A percentile compares a stretch with the other conserved stretches of the same genome.
Conservation (phyloP, 164 flowering plant species). For the Aristolochia californica region DNA sequence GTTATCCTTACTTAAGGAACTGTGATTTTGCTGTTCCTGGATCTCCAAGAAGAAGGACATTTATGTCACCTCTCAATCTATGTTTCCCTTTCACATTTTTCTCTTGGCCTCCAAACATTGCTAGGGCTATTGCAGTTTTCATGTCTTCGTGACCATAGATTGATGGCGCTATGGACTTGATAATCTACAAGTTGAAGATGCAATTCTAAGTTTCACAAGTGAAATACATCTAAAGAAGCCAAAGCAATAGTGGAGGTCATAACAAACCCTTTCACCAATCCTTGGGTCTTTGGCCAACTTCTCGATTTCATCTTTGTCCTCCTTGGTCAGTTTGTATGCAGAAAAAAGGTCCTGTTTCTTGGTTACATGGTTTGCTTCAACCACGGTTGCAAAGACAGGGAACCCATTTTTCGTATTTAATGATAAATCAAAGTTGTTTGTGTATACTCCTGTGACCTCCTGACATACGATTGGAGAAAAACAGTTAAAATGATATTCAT, state of each 20-base stretch:
- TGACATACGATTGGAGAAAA: slow-evolving; percentile 19
- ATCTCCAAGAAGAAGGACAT: slow-evolving; percentile 92
- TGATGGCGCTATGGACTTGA: slow-evolving; percentile 96
- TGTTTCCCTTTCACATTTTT: slow-evolving; percentile 95
- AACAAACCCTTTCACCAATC: slow-evolving; percentile 86
- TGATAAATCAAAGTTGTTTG: slow-evolving; percentile 91
- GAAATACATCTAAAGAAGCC: background rate
- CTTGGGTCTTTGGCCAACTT: slow-evolving; percentile 94
- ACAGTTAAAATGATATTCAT: slow-evolving; percentile 1
- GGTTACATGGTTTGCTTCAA: slow-evolving; percentile 89
- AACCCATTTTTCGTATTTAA: slow-evolving; percentile 96
- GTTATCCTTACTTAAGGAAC: slow-evolving; percentile 68
- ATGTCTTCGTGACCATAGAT: slow-evolving; percentile 98
- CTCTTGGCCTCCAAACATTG: slow-evolving; percentile 99
- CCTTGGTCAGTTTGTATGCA: slow-evolving; percentile 93
- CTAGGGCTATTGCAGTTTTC: slow-evolving; percentile 92
- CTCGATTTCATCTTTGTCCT: slow-evolving; percentile 88
- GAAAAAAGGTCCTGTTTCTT: slow-evolving; percentile 98
- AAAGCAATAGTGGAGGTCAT: background rate
- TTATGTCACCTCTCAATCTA: slow-evolving; percentile 85
- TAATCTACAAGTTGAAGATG: slow-evolving; percentile 36
- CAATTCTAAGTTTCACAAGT: background rate
- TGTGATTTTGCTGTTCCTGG: slow-evolving; percentile 99
- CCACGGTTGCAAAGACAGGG: slow-evolving; percentile 92
- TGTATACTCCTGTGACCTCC: slow-evolving; percentile 95